phyloP scores from a whole-genome alignment of 2,329 filamentous ascomycete species.

The Cladophialophora bantiana region DNA sequence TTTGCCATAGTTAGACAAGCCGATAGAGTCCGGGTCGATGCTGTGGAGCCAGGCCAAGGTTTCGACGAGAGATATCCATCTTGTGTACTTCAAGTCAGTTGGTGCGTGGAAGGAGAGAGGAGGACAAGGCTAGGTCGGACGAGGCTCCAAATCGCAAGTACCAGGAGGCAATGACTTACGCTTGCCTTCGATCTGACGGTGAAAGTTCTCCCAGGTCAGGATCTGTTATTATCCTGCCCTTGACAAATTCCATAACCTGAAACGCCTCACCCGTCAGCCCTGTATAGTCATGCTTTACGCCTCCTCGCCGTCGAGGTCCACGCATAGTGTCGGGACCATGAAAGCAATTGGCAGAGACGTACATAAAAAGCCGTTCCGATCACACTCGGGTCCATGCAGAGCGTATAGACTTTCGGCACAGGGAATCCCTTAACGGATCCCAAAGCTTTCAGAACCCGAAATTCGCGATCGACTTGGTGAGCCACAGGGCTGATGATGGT shows the following conservation, averaged over 20 bases:
- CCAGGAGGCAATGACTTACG: slow-evolving; percentile 63
- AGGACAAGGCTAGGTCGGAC: not conserved
- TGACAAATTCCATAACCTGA: slow-evolving; percentile 75
- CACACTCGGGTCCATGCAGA: slow-evolving; percentile 76
- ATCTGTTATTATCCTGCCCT: slow-evolving; percentile 85
- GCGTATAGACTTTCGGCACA: slow-evolving; percentile 74
- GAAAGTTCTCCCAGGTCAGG: slow-evolving; percentile 73
- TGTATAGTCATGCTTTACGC: not conserved
- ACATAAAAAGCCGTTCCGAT: slow-evolving; percentile 87
- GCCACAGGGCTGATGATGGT: slow-evolving; percentile 82
- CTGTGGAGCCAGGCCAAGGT: slow-evolving; percentile 79
- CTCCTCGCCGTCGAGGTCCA: not conserved
- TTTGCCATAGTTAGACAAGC: slow-evolving; percentile 71
- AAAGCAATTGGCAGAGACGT: not conserved
- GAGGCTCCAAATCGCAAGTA: not conserved
- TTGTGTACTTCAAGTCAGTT: not conserved
- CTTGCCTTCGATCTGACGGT: slow-evolving; percentile 68
- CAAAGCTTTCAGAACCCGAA: slow-evolving; percentile 79
- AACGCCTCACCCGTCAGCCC: not conserved
- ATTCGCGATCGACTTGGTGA: slow-evolving; percentile 88
- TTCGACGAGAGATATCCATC: slow-evolving; percentile 33
- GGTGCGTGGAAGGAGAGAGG: not conserved
- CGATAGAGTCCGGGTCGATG: slow-evolving; percentile 66
- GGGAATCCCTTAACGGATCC: slow-evolving; percentile 71
- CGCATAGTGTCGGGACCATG: not conserved